phyloP scores from a whole-genome alignment of 2,329 filamentous ascomycete species.

The Calonectria fujianensis region DNA sequence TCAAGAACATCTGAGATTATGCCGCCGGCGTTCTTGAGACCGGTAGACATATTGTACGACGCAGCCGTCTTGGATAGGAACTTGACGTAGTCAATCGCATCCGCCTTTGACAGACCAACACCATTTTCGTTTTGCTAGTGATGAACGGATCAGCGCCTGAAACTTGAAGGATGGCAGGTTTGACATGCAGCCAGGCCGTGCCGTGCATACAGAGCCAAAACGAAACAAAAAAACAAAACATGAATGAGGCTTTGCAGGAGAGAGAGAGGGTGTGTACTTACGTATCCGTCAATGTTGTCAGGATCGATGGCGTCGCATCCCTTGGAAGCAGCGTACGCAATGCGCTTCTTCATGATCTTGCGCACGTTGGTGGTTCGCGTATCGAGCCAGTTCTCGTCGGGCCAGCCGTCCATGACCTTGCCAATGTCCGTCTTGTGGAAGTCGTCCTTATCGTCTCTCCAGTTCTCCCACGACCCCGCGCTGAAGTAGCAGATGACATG shows the following conservation, averaged over 20 bases:
- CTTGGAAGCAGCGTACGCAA: constrained; percentile 75
- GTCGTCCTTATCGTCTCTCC: constrained; percentile 73
- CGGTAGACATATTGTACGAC: constrained; percentile 74
- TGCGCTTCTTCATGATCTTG: constrained; percentile 77
- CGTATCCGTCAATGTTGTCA: constrained; percentile 82
- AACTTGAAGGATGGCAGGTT: not conserved
- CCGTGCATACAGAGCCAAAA: not conserved
- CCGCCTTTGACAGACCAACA: constrained; percentile 72
- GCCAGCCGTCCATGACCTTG: constrained; percentile 77
- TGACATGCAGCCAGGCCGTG: not conserved
- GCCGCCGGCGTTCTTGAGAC: constrained; percentile 80
- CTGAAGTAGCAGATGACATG: constrained; percentile 86
- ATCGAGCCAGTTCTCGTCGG: constrained; percentile 80
- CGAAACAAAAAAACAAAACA: not conserved
- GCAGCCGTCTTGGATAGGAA: constrained; percentile 76
- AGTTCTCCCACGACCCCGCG: constrained; percentile 80
- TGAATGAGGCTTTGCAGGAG: not conserved
- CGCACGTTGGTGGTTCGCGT: constrained; percentile 74
- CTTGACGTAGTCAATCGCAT: constrained; percentile 75
- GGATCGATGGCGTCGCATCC: constrained; percentile 82
- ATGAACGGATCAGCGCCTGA: constrained; percentile 27
- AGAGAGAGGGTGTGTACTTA: constrained; percentile 56
- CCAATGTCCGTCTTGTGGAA: constrained; percentile 76
- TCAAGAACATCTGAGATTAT: constrained; percentile 71
- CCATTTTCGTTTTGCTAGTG: constrained; percentile 76